These are phyloP conservation scores for Mucor racemosus DNA, from an alignment of 371 early-diverging fungal genomes.

Conservation along the genomic window DNA sequence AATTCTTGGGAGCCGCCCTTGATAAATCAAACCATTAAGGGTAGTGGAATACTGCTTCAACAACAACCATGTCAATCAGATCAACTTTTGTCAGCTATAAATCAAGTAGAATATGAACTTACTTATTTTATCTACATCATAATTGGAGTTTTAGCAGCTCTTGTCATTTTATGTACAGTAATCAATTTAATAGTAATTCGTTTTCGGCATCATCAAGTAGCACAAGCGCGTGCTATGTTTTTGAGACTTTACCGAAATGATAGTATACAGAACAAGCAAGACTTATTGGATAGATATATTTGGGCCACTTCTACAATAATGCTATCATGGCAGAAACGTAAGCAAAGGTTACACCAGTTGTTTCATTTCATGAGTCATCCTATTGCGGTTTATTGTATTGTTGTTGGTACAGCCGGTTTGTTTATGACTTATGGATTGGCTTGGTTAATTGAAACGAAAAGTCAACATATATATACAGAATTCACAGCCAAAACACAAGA, in stretches of 20 bases:
- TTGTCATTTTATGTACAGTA: not conserved
- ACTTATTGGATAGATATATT: not conserved
- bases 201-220: constrained; percentile 3
- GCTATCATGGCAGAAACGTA: not conserved
- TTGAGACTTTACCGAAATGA: not conserved
- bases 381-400: constrained; percentile 32
- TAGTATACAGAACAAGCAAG: not conserved
- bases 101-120: constrained; percentile 1
- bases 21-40: not conserved
- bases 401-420: constrained; percentile 33
- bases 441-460: constrained; percentile 2
- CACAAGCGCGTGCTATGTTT: constrained; percentile 10
- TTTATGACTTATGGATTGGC: not conserved
- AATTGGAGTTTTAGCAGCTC: not conserved
- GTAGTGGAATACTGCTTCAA: not conserved
- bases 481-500: not conserved
- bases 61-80: constrained; percentile 6
- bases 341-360: constrained; percentile 6
- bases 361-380: constrained; percentile 36
- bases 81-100: not conserved
- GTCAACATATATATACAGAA: not conserved
- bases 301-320: not conserved
- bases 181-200: not conserved
- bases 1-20: constrained; percentile 14
- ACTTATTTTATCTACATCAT: not conserved